These are phyloP conservation scores for Keithomyces neogunnii DNA, from an alignment of 2,329 filamentous ascomycete species.

Conservation along the genomic window DNA sequence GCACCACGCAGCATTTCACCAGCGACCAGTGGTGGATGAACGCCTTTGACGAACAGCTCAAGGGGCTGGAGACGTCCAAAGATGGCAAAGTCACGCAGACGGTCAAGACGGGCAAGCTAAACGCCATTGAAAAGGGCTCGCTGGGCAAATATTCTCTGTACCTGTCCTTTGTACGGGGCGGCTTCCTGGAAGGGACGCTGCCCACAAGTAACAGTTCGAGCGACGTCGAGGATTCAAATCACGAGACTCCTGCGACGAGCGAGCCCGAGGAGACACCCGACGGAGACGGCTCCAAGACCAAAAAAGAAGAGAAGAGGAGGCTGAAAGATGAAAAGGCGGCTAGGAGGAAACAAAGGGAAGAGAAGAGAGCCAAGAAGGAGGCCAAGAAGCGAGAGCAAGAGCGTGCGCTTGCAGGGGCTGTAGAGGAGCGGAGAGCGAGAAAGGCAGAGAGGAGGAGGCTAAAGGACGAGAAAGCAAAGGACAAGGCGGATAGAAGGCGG, in stretches of 20 bases:
- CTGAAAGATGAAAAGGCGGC: conserved; percentile 17
- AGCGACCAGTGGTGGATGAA: conserved; percentile 95
- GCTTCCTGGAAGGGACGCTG: conserved; percentile 66
- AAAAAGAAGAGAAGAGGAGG: conserved; percentile 7
- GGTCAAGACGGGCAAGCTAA: conserved; percentile 43
- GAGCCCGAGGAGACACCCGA: conserved; percentile 19
- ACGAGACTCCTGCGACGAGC: conserved; percentile 18
- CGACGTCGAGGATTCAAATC: conserved; percentile 14
- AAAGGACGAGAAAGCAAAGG: conserved; percentile 17
- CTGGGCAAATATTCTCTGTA: conserved; percentile 61
- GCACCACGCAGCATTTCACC: conserved; percentile 59
- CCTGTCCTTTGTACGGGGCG: conserved; percentile 75
- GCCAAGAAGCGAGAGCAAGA: conserved; percentile 15
- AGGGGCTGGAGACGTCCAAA: conserved; percentile 61
- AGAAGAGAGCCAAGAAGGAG: conserved; percentile 6
- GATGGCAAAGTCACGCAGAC: conserved; percentile 50
- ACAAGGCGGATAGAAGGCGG: conserved; percentile 12
- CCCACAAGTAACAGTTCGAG: conserved; percentile 15
- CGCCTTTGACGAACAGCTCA: conserved; percentile 84
- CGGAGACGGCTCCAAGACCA: too few species aligned
- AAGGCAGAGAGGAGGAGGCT: conserved; percentile 23
- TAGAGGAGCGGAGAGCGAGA: conserved; percentile 31
- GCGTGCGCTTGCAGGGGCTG: conserved; percentile 21
- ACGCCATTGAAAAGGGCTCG: conserved; percentile 45
- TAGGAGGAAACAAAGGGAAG: conserved; percentile 1